Evolutionary conservation across 1,284 basidiomycete genomes (phyloP), one percentile per base, ranked within the genome.

Genomic region (Pseudomicrostroma phylloplanum): DNA sequence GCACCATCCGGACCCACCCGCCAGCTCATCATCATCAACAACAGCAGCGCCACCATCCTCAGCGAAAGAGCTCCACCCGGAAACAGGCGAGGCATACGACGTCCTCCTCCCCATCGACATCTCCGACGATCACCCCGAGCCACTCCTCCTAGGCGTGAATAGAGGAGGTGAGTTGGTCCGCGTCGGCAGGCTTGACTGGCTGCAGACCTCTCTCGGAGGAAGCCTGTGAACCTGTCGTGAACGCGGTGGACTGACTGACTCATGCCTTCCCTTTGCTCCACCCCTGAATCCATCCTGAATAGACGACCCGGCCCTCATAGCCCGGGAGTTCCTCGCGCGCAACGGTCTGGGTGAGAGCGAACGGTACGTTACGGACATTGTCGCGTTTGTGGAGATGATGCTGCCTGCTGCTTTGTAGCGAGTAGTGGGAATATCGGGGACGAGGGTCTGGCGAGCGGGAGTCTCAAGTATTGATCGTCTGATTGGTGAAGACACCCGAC

Each of bases 91-190:
- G 40, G 25, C 43, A 21, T 72, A 71, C 66, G 70, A 72, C 60
- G 56, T 46, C 26, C 62, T 72, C 8, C 65, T 72, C 23, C 61
- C 55, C 12, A 64, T 72, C 48, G 69, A 70, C 51, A 63, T 72
- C 36, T 54, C 61, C n/a, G 67, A 70, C 36, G 69, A 72, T 53
- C 23, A 17, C 13, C 51, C 55, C n/a, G 63, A 67, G 13, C 65
- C 70, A 2, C 49, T 72, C 0, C 48, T 58, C 0, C 46, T 72
- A 21, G 60, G 64, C 9, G 56, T 72, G 55, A 72, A 70, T 54
- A 49, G 58, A 21, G 57, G 55, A 12, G 61, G 30, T 63, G 57
- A 36, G 30, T 36, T 36, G 30, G 30, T 36, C 30, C 4, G 9
- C 30, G 30, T 36, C 30, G 30, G 9, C 30, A 36, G 9, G 4